These are phyloP conservation scores for Claviceps quebecensis DNA, from an alignment of 2,329 filamentous ascomycete species.

Conservation along the genomic window DNA sequence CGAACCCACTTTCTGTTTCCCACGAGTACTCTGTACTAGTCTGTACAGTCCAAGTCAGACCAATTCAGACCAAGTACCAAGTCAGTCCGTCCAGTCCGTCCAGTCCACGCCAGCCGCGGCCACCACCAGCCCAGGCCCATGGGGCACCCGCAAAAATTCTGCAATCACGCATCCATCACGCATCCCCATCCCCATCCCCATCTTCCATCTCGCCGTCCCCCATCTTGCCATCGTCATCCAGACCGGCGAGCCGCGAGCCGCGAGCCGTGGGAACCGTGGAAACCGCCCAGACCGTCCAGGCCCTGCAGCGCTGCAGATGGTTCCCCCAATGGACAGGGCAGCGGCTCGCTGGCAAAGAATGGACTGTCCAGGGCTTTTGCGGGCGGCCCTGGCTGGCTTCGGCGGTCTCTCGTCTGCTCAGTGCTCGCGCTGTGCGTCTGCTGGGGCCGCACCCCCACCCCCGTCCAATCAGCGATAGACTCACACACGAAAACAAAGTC, in stretches of 20 bases:
- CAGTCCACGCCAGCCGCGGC: neutral
- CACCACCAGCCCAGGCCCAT: neutral
- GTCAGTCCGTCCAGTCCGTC: too few species aligned
- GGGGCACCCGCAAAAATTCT: neutral
- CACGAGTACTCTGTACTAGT: neutral
- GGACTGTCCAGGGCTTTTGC: neutral
- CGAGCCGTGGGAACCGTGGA: neutral
- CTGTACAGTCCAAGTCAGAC: too few species aligned
- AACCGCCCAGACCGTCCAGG: neutral
- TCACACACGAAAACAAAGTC: constrained; percentile 2
- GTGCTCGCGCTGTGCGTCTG: neutral
- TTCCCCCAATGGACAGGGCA: too few species aligned
- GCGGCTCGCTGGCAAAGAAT: neutral
- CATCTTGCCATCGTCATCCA: neutral
- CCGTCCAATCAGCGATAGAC: neutral
- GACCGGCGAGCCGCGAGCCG: neutral
- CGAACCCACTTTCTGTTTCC: constrained; percentile 7
- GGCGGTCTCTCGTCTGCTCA: neutral
- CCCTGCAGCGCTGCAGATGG: neutral
- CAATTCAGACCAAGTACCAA: too few species aligned
- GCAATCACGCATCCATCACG: neutral
- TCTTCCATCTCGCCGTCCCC: neutral
- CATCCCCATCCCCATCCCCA: neutral
- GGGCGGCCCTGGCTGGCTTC: neutral
- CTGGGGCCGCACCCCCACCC: neutral